These are phyloP conservation scores for Raphanus sativus DNA, from an alignment of 345 rosid genomes.

Conservation along the genomic window DNA sequence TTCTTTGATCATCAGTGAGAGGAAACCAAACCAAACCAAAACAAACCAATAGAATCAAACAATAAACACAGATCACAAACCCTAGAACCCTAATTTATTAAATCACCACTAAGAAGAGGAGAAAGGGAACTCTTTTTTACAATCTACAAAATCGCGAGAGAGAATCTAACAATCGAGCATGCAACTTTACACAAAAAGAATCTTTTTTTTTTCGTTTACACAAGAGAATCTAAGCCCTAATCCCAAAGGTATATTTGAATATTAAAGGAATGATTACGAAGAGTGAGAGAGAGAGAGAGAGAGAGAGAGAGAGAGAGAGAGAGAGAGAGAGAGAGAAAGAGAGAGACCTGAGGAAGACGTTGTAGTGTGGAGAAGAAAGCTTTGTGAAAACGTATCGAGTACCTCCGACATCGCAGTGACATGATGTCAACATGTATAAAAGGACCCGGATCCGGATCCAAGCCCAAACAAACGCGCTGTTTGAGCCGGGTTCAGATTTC, in stretches of 20 bases:
- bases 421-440: not conserved
- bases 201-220: not conserved
- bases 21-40: not conserved
- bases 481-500: not conserved
- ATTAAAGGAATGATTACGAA: not conserved
- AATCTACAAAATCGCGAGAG: not conserved
- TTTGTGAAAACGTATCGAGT: not conserved
- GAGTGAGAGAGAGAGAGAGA: not conserved
- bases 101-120: not conserved
- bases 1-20: conserved; percentile 21
- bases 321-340: not conserved
- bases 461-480: not conserved
- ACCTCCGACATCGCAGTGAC: not conserved
- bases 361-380: not conserved
- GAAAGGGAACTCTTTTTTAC: too few relatives aligned
- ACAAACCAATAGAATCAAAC: not conserved
- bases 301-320: conserved; percentile 8
- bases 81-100: too few relatives aligned
- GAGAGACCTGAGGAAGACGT: conserved; percentile 16
- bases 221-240: conserved; percentile 4
- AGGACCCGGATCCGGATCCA: not conserved
- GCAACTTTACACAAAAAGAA: not conserved
- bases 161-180: not conserved
- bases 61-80: not conserved
- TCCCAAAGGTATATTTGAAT: not conserved